Conservation (phyloP, 768 basidiomycete species). For the Lactarius quietus region DNA sequence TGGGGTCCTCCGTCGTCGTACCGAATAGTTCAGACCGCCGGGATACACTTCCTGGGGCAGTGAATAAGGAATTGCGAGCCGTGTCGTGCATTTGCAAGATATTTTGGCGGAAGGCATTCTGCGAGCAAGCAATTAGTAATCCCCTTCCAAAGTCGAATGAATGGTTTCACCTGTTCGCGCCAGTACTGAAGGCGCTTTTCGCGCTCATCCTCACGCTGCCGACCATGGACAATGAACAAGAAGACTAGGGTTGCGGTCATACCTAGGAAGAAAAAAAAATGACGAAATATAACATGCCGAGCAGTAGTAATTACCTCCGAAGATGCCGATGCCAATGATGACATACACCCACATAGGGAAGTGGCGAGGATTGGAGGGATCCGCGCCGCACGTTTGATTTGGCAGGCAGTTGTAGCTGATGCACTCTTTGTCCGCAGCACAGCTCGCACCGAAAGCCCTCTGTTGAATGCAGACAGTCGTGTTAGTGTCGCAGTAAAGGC, state of each 20-base stretch:
- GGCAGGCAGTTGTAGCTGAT: constrained; percentile 68
- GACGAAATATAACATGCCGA: background rate
- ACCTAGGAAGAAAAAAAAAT: constrained; percentile 42
- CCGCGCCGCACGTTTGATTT: constrained; percentile 56
- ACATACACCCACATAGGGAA: constrained; percentile 69
- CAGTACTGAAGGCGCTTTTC: constrained; percentile 87
- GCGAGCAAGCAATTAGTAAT: constrained; percentile 13
- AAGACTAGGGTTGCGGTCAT: constrained; percentile 68
- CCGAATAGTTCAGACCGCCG: constrained; percentile 48
- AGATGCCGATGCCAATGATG: constrained; percentile 65
- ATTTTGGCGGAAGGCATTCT: constrained; percentile 80
- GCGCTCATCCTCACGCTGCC: constrained; percentile 69
- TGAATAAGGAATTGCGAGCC: constrained; percentile 62
- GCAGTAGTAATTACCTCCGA: constrained; percentile 51
- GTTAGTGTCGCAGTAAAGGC: constrained; percentile 71
- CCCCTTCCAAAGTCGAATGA: background rate
- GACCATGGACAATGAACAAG: constrained; percentile 67
- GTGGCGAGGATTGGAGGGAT: constrained; percentile 57
- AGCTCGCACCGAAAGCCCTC: constrained; percentile 56
- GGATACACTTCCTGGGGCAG: constrained; percentile 41
- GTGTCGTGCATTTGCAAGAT: constrained; percentile 76
- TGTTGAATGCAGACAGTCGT: constrained; percentile 53
- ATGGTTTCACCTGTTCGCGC: constrained; percentile 66
- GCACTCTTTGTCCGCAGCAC: constrained; percentile 64
- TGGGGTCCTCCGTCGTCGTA: constrained; percentile 49